A percentile compares a stretch with the other conserved stretches of the same genome.
Conservation (phyloP, 169 alveolate genomes). For the Toxoplasma gondii region DNA sequence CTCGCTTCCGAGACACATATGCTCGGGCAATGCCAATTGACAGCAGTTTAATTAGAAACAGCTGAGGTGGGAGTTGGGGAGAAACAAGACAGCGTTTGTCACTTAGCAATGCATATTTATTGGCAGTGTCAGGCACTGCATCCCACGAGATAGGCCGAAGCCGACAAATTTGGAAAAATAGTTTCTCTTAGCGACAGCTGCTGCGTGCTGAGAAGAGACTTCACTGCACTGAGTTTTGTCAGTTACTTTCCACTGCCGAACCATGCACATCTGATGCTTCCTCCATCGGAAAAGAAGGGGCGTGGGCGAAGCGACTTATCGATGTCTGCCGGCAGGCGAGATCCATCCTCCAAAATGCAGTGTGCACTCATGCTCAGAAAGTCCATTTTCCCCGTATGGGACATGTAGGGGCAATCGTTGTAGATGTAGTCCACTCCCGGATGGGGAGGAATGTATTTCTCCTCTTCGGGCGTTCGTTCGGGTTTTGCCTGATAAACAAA, state of each 20-base stretch:
- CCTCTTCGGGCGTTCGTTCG: not conserved
- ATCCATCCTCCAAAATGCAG: constrained; percentile 21
- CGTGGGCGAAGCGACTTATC: not conserved
- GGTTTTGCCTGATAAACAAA: not conserved
- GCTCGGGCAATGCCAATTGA: too few species aligned
- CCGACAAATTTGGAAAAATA: too few species aligned
- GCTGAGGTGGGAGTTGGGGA: too few species aligned
- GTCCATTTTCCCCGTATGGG: not conserved
- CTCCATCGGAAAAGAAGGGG: not conserved
- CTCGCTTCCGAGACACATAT: too few species aligned
- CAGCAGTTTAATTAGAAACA: too few species aligned
- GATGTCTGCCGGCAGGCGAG: constrained; percentile 30
- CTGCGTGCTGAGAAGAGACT: too few species aligned
- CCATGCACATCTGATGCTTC: not conserved
- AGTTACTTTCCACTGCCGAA: not conserved
- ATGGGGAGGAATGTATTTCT: constrained; percentile 1
- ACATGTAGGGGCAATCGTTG: not conserved
- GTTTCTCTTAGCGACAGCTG: too few species aligned
- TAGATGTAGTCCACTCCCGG: constrained; percentile 52
- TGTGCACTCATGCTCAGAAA: not conserved
- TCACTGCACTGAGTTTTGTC: too few species aligned
- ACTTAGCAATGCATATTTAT: too few species aligned
- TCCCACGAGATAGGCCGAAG: too few species aligned
- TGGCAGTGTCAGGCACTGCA: too few species aligned
- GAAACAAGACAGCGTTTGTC: too few species aligned